A percentile compares a stretch with the other conserved stretches of the same genome.
phyloP scores from a whole-genome alignment of 148 eudicot species.

The Fagopyrum homotropicum region DNA sequence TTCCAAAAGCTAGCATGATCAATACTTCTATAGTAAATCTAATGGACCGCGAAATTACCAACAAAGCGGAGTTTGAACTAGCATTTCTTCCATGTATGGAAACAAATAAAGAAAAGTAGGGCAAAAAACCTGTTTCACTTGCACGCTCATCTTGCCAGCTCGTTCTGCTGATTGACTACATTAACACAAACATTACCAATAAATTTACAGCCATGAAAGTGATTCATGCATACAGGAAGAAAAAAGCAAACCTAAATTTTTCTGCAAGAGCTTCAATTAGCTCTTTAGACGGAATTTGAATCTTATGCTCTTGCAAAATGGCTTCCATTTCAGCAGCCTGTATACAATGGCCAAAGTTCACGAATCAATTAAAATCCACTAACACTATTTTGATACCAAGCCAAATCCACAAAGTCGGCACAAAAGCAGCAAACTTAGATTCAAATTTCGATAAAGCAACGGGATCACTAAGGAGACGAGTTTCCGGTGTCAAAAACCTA shows the following conservation, averaged over 20 bases:
- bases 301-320: slow-evolving; percentile 57
- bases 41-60: neutral
- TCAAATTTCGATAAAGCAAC: neutral
- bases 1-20: neutral
- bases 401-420: neutral
- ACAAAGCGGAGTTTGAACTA: neutral
- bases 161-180: slow-evolving; percentile 15
- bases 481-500: neutral
- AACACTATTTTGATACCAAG: neutral
- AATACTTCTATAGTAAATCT: neutral
- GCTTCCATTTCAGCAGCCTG: slow-evolving; percentile 92
- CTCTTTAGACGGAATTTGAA: slow-evolving; percentile 63
- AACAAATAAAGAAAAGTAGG: neutral
- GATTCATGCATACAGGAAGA: neutral
- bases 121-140: neutral
- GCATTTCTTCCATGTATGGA: neutral
- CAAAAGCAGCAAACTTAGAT: neutral
- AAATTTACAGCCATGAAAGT: neutral
- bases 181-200: neutral
- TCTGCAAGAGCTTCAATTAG: slow-evolving; percentile 67
- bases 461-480: neutral
- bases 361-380: neutral
- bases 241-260: slow-evolving; percentile 56
- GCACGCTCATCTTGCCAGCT: slow-evolving; percentile 12
- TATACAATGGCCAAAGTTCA: neutral